Percentiles rank a stretch among this genome's conserved stretches.
These are phyloP conservation scores for Aureobasidium pullulans DNA, from an alignment of 2,329 filamentous ascomycete genomes.

Conservation along the genomic window DNA sequence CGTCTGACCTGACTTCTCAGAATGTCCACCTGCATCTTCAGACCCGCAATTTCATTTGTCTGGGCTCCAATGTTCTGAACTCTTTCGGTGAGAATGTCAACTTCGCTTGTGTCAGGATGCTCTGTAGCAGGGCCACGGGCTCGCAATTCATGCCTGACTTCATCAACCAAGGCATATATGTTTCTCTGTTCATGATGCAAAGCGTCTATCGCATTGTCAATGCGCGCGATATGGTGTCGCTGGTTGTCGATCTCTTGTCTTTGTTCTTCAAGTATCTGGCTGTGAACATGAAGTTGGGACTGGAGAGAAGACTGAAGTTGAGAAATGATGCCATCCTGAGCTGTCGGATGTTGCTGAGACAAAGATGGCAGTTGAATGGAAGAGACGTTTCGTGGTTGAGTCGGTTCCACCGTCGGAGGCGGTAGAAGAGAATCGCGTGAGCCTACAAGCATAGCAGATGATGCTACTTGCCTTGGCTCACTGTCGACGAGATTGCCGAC, in stretches of 20 bases:
- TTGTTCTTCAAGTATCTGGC: conserved; percentile 33
- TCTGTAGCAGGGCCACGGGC: conserved; percentile 17
- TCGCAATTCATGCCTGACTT: conserved; percentile 30
- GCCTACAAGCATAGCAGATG: not conserved
- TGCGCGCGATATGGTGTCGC: conserved; percentile 31
- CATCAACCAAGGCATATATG: conserved; percentile 29
- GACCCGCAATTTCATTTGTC: conserved; percentile 38
- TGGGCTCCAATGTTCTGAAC: conserved; percentile 34
- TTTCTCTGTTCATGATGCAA: conserved; percentile 34
- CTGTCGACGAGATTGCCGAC: conserved; percentile 5
- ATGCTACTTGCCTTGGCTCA: conserved; percentile 6
- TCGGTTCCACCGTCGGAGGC: not conserved
- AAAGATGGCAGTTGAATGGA: conserved; percentile 13
- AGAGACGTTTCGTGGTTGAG: not conserved
- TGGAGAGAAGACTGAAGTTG: conserved; percentile 34
- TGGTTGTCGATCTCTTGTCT: conserved; percentile 34
- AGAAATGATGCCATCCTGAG: conserved; percentile 32
- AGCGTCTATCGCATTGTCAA: conserved; percentile 33
- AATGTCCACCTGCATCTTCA: conserved; percentile 42
- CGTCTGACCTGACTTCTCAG: conserved; percentile 40
- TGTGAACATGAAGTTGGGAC: conserved; percentile 42
- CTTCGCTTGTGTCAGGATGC: conserved; percentile 27
- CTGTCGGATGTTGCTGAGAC: conserved; percentile 6
- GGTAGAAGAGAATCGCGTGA: conserved; percentile 8
- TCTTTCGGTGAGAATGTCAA: conserved; percentile 39